These are phyloP conservation scores for Gelatoporia subvermispora DNA, from an alignment of 768 basidiomycete genomes.

Conservation along the genomic window DNA sequence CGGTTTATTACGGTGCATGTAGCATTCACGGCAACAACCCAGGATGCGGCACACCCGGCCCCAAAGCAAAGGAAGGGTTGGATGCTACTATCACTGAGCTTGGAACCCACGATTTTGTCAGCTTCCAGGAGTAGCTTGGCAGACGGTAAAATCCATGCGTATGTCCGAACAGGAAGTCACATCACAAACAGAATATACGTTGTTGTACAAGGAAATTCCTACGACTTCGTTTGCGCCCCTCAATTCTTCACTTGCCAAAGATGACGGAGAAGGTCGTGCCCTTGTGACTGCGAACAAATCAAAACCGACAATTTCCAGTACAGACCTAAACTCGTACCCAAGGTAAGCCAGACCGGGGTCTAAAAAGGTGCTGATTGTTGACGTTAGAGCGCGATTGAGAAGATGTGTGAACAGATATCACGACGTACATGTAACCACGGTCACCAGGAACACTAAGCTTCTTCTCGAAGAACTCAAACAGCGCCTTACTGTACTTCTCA, in stretches of 20 bases:
- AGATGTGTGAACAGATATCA: background rate
- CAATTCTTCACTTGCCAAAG: conserved; percentile 17
- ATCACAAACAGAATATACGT: no score
- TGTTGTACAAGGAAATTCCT: no score
- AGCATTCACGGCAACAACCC: conserved; percentile 18
- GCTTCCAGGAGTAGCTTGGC: conserved; percentile 1
- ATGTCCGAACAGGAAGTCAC: no score
- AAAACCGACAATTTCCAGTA: background rate
- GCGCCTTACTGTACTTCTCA: conserved; percentile 47
- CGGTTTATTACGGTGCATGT: conserved; percentile 19
- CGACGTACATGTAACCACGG: conserved; percentile 58
- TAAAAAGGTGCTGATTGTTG: conserved; percentile 34
- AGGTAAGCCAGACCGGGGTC: conserved; percentile 49
- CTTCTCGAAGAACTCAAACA: conserved; percentile 50
- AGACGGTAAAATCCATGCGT: no score
- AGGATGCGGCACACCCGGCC: conserved; percentile 22
- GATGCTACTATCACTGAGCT: conserved; percentile 28
- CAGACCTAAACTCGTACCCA: conserved; percentile 42
- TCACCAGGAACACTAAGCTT: conserved; percentile 46
- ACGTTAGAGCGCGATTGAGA: background rate
- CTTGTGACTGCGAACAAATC: conserved; percentile 30
- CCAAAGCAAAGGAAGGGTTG: conserved; percentile 19
- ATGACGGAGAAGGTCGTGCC: conserved; percentile 45
- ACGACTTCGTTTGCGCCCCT: no score
- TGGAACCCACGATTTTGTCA: conserved; percentile 29